Conservation (phyloP, 441 rosid genomes). For the Dalechampia spathulata region DNA sequence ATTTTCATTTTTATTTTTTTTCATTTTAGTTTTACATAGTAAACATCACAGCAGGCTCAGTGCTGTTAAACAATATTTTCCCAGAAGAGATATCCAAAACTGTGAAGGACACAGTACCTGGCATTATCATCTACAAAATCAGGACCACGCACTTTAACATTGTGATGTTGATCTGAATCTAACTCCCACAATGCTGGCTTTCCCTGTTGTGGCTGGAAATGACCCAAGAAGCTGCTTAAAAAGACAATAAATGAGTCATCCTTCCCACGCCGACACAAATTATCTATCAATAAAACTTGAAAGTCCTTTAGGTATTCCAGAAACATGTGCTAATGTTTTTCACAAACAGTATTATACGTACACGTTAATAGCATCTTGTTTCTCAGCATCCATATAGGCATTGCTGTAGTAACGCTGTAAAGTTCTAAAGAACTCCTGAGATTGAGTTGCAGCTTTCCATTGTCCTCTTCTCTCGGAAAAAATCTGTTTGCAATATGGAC, state of each 20-base stretch:
- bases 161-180: constrained; percentile 76
- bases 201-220: constrained; percentile 80
- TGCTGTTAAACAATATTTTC: background rate
- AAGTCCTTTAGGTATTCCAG: too few species aligned
- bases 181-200: constrained; percentile 89
- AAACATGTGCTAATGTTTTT: background rate
- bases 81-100: background rate
- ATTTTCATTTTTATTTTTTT: too few species aligned
- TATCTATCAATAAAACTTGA: background rate
- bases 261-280: background rate
- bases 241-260: background rate
- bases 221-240: constrained; percentile 77
- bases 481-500: constrained; percentile 35
- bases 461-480: constrained; percentile 97
- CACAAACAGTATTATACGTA: constrained; percentile 24
- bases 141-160: constrained; percentile 37
- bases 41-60: background rate
- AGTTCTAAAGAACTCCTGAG: constrained; percentile 95
- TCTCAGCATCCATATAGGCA: constrained; percentile 94
- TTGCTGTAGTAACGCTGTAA: constrained; percentile 96
- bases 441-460: constrained; percentile 99
- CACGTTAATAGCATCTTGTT: constrained; percentile 95
- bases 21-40: too few species aligned
- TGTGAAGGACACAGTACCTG: constrained; percentile 34
- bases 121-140: constrained; percentile 33